These are phyloP conservation scores for Chlorociboria aeruginascens DNA, from an alignment of 495 filamentous ascomycete genomes.

Conservation along the genomic window DNA sequence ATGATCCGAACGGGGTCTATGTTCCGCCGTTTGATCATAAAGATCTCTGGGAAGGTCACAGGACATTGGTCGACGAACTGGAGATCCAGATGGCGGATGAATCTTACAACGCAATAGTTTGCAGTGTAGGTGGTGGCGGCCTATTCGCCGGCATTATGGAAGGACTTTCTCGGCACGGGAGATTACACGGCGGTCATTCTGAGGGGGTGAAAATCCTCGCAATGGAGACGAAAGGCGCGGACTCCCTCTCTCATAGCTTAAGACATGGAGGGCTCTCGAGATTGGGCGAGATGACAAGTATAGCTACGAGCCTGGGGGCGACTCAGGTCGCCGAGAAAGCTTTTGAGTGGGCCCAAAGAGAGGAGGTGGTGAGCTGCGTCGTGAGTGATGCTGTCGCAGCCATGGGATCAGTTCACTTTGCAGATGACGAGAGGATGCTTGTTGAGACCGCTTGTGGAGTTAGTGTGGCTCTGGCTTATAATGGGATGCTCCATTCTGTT, in stretches of 20 bases:
- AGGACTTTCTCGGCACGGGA: constrained; percentile 46
- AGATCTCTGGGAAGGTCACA: constrained; percentile 72
- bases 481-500: constrained; percentile 46
- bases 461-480: constrained; percentile 55
- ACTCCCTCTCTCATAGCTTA: constrained; percentile 52
- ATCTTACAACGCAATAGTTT: constrained; percentile 45
- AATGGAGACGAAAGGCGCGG: constrained; percentile 73
- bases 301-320: constrained; percentile 71
- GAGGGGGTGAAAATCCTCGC: constrained; percentile 43
- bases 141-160: constrained; percentile 68
- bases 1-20: constrained; percentile 50
- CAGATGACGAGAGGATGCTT: constrained; percentile 69
- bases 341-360: constrained; percentile 33
- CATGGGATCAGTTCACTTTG: constrained; percentile 58
- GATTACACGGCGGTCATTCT: constrained; percentile 11
- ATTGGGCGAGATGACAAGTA: constrained; percentile 63
- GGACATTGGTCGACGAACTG: constrained; percentile 65
- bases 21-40: constrained; percentile 85
- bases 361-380: constrained; percentile 49
- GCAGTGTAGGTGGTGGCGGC: constrained; percentile 82
- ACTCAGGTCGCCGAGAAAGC: constrained; percentile 58
- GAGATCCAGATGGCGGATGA: constrained; percentile 38
- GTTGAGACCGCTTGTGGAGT: constrained; percentile 82
- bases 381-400: constrained; percentile 74
- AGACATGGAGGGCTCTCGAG: constrained; percentile 48